Conservation (phyloP, 768 basidiomycete genomes). For the Boletus reticuloceps region DNA sequence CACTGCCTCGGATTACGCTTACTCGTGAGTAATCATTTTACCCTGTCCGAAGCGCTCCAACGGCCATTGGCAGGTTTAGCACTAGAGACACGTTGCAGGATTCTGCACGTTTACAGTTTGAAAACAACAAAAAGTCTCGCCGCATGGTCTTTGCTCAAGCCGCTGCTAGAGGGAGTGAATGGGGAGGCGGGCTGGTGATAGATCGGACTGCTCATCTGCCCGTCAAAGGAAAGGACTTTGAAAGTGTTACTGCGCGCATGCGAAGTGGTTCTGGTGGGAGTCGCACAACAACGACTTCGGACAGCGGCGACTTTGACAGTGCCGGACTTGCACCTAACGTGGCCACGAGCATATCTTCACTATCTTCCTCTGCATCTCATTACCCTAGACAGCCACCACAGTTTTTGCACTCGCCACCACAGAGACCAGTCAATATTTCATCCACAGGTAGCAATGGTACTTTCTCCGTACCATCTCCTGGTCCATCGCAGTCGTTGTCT, state of each 20-base stretch:
- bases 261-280: conserved; percentile 82
- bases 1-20: conserved; percentile 91
- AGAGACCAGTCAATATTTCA: conserved; percentile 28
- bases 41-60: not conserved
- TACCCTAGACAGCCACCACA: conserved; percentile 38
- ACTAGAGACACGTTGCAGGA: conserved; percentile 79
- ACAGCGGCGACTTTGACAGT: conserved; percentile 63
- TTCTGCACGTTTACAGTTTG: conserved; percentile 74
- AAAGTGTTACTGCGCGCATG: conserved; percentile 49
- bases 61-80: conserved; percentile 47
- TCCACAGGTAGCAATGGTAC: conserved; percentile 37
- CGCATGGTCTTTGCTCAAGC: conserved; percentile 72
- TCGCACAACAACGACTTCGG: conserved; percentile 72
- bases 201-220: conserved; percentile 47
- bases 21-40: conserved; percentile 31
- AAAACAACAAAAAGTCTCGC: conserved; percentile 74
- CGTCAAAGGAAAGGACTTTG: conserved; percentile 41
- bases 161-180: conserved; percentile 63
- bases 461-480: conserved; percentile 38
- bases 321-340: conserved; percentile 38
- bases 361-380: conserved; percentile 64
- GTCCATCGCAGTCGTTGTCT: conserved; percentile 34
- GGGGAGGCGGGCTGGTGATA: conserved; percentile 43
- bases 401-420: conserved; percentile 44
- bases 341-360: conserved; percentile 48